phyloP scores from a whole-genome alignment of 1,284 basidiomycete species.

The Gymnopus androsaceus region DNA sequence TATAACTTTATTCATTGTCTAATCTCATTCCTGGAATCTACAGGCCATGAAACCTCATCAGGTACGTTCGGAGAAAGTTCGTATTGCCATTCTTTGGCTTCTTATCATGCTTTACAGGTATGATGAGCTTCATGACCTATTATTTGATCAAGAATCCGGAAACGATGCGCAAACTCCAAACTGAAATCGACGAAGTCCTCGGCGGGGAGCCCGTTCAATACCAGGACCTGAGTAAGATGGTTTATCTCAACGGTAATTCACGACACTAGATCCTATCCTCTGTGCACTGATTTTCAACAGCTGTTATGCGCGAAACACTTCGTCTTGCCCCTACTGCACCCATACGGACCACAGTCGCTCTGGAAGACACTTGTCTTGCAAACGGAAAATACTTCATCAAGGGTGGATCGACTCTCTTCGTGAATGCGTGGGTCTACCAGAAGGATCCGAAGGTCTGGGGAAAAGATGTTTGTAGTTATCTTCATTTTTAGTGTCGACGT shows the following conservation, averaged over 20 bases:
- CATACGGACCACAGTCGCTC: conserved; percentile 33
- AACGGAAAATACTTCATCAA: conserved; percentile 45
- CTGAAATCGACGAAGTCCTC: conserved; percentile 47
- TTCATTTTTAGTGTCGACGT: not conserved
- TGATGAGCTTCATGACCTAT: conserved; percentile 17
- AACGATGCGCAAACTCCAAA: conserved; percentile 43
- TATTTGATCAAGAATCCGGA: conserved; percentile 20
- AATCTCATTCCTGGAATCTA: not conserved
- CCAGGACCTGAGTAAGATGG: conserved; percentile 43
- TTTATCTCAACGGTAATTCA: conserved; percentile 41
- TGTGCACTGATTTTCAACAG: conserved; percentile 23
- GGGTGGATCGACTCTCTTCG: conserved; percentile 33
- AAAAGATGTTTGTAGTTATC: conserved; percentile 44
- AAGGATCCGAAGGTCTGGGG: conserved; percentile 51
- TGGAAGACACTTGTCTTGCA: conserved; percentile 40
- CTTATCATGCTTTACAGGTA: not conserved
- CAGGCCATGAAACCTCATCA: conserved; percentile 53
- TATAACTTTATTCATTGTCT: not conserved
- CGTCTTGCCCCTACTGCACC: conserved; percentile 46
- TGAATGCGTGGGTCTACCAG: conserved; percentile 38
- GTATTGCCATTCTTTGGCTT: not conserved
- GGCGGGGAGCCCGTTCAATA: conserved; percentile 38
- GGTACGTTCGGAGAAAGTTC: conserved; percentile 22
- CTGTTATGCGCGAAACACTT: conserved; percentile 49
- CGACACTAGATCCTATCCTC: too few species aligned